Conservation (phyloP, 2,329 filamentous ascomycete genomes). For the Xylaria sp. region DNA sequence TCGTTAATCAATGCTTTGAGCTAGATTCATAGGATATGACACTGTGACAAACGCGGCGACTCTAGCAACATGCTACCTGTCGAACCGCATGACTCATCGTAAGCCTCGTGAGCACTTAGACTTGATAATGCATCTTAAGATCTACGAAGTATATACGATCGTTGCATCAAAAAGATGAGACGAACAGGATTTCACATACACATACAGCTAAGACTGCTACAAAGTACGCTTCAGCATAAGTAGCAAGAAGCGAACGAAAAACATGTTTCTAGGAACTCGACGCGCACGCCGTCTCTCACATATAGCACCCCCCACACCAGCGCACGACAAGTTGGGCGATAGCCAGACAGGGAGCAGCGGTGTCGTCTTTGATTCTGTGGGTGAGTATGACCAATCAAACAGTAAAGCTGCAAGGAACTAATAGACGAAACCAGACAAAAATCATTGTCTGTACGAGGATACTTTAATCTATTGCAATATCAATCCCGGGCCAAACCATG, state of each 20-base stretch:
- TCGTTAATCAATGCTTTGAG: neutral
- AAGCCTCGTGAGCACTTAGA: too few species aligned
- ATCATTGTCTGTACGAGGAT: neutral
- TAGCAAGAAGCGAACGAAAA: constrained; percentile 2
- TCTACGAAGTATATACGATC: constrained; percentile 10
- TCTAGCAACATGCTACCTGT: neutral
- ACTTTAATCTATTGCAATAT: neutral
- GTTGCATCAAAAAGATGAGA: constrained; percentile 18
- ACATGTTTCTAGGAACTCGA: constrained; percentile 14
- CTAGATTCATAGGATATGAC: neutral
- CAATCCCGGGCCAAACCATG: neutral
- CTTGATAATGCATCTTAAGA: constrained; percentile 6
- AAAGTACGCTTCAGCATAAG: constrained; percentile 10
- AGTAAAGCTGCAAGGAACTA: neutral
- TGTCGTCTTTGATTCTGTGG: neutral
- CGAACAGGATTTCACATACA: constrained; percentile 10
- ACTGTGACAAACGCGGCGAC: neutral
- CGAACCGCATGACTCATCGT: too few species aligned
- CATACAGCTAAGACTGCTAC: constrained; percentile 3
- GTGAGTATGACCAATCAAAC: neutral
- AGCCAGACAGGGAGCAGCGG: constrained; percentile 3
- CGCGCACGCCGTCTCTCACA: neutral
- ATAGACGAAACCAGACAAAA: neutral
- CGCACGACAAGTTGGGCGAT: neutral
- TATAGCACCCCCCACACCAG: neutral